Conservation (phyloP, 2,329 filamentous ascomycete genomes). For the Cladosporium sp. region DNA sequence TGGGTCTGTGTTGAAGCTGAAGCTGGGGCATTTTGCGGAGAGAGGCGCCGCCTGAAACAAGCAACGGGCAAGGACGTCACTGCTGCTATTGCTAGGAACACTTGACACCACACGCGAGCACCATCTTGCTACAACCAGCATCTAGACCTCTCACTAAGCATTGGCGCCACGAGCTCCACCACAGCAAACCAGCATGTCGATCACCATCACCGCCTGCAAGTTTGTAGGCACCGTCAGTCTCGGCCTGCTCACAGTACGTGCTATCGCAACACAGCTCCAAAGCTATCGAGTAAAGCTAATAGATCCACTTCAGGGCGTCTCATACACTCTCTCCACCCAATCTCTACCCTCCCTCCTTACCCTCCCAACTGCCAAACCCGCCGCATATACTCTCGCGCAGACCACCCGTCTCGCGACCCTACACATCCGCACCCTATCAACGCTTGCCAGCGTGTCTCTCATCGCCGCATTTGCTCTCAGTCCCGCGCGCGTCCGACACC, state of each 20-base stretch:
- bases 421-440: conserved; percentile 64
- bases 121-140: neutral
- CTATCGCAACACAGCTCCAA: neutral
- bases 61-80: neutral
- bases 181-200: conserved; percentile 26
- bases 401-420: conserved; percentile 59
- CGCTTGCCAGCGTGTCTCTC: conserved; percentile 67
- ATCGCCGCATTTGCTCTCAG: conserved; percentile 75
- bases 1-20: neutral
- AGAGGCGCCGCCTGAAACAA: neutral
- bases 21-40: neutral
- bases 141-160: neutral
- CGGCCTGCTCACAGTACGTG: conserved; percentile 76
- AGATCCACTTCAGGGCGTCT: conserved; percentile 65
- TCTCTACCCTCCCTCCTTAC: conserved; percentile 76
- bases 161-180: conserved; percentile 1
- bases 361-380: conserved; percentile 70
- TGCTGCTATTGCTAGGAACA: neutral
- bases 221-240: conserved; percentile 89
- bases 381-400: conserved; percentile 61
- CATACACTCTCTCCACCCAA: conserved; percentile 74
- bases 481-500: conserved; percentile 70
- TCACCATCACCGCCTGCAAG: conserved; percentile 73
- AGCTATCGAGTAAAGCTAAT: conserved; percentile 3
- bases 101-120: neutral